Evolutionary conservation across 2,329 filamentous ascomycete genomes (phyloP), one percentile per base, ranked within the genome.

Genomic region (Colletotrichum sp.): DNA sequence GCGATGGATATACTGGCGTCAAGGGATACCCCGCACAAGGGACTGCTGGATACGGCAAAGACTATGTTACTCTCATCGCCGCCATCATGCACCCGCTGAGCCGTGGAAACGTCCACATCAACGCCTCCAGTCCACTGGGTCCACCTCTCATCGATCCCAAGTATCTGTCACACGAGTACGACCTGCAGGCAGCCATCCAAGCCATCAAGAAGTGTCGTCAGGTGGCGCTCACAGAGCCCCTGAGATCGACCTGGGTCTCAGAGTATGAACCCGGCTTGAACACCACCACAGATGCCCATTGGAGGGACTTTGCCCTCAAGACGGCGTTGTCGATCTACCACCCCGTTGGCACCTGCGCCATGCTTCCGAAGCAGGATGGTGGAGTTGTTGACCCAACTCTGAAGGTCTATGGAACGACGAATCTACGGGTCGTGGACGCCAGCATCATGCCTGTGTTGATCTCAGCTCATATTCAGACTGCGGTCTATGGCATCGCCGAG

Each of bases 401-500:
- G 1, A 85, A 83, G 60, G 89, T 91, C 0, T 86, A 90, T 70
- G 89, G 88, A 0, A 82, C 88, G 8, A 84, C 84, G 49, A 87
- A 87, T 55, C 84, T 90, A 8, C 84, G 89, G 5, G 85, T 90
- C 6, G 86, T 86, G 4, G 89, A 90, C 80, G 87, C 87, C 1
- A 88, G 86, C 16, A 80, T 89, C 21, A 86, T 90, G 34, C 89
- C 89, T 3, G 82, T 89, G 82, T 86, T 83, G 81, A 86, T 74
- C 82, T 89, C 81, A 82, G 87, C 78, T 1, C 85, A 89, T 10
- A 89, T 90, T 21, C 88, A 90, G 79, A 89, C 88, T 28, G 86
- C 87, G 0, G 87, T 90, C 2, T 91, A 91, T 76, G 89, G 88
- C 80, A 83, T 90, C 76, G 89, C 84, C 9, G 90, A 91, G 81